Base-by-base conservation (phyloP, 257 asterid genomes). In the Parsonsia alboflavescens region DNA sequence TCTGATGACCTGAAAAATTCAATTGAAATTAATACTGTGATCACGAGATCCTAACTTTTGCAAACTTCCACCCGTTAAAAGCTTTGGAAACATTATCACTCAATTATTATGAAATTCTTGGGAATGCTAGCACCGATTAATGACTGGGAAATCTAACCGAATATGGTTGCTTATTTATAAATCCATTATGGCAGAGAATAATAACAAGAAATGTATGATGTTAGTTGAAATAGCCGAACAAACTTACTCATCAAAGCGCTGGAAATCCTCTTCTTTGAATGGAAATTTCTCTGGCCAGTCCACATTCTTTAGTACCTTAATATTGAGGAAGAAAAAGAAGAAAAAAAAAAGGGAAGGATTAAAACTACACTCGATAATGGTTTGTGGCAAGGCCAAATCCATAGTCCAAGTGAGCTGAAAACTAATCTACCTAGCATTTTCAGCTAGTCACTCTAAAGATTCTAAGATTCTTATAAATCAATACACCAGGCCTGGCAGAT, bases 281-380 rank as follows among this genome's bases (percentile, higher is more conserved):
- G 99, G 99, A 82, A 90, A 92, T 61, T 92, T 89, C 81, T 87
- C 88, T 12, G 99, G 98, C 98, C 99, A 94, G 33, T 89, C 91
- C 80, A 94, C 89, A 82, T 89, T 87, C 87, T 90, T 96, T 82
- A 94, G 77, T 69, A 87, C 98, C 99, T 94, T 77, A 46, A 15
- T 65, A 67, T 68, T 2, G 46, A 10, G 30, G 0, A 74, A 28
- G 49, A 44, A 53, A 17, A 9, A 48, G 26, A 21, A 5, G 45
- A 16, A 46, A 64, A 19, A 13, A 44, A 21, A 58, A 59, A 56
- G 24, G 1, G 61, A 79, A 52, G 42, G 22, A 50, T 65, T 53
- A 13, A 46, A 42, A 46, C 28, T 24, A 30, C 17, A 68, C 24
- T 49, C 61, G 56, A 65, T 22, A 49, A n/a, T 19, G 30, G 26